These are phyloP conservation scores for Penicillium paradoxum DNA, from an alignment of 495 filamentous ascomycete species.

Conservation along the genomic window DNA sequence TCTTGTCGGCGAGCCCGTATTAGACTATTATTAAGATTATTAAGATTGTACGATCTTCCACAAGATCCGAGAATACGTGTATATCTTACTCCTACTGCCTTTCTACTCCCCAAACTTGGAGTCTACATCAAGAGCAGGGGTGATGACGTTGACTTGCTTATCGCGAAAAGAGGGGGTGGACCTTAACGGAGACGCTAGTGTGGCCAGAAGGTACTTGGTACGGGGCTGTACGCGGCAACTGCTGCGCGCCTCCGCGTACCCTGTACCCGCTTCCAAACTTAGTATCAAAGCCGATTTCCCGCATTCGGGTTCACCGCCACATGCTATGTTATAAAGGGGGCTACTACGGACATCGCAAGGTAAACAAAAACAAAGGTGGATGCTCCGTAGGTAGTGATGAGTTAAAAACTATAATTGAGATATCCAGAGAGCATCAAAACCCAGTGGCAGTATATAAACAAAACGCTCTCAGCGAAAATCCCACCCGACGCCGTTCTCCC, in stretches of 20 bases:
- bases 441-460: slow-evolving; percentile 19
- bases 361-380: background rate
- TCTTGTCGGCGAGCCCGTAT: background rate
- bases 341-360: background rate
- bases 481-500: slow-evolving; percentile 18
- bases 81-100: background rate
- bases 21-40: background rate
- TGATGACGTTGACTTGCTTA: slow-evolving; percentile 28
- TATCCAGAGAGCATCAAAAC: slow-evolving; percentile 1
- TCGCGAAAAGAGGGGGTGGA: slow-evolving; percentile 33
- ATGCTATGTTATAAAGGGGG: background rate
- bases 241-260: slow-evolving; percentile 3
- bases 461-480: slow-evolving; percentile 3
- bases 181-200: slow-evolving; percentile 2
- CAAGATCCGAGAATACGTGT: background rate
- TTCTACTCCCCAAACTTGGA: background rate
- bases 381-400: background rate
- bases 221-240: slow-evolving; percentile 5
- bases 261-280: slow-evolving; percentile 8
- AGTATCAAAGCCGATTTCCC: background rate
- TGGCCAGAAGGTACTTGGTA: slow-evolving; percentile 9
- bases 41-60: background rate
- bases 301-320: slow-evolving; percentile 2
- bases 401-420: background rate
- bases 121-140: background rate